phyloP scores from a whole-genome alignment of 1,284 basidiomycete genomes.

The Sparassis latifolia region DNA sequence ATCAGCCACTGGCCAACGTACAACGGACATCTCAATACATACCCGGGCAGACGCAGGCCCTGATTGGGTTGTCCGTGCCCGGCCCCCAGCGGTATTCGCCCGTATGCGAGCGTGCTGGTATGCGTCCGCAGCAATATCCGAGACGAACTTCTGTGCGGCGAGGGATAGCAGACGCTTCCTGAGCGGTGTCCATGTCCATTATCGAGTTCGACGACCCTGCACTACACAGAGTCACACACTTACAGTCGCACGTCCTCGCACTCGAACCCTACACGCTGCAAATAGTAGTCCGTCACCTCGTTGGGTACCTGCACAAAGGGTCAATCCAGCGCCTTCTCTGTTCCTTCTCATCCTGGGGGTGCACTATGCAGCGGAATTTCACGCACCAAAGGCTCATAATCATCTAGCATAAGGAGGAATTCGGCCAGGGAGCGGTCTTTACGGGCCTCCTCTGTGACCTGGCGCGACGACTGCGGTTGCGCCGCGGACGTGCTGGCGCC shows the following conservation, averaged over 20 bases:
- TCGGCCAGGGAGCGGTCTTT: slow-evolving; percentile 90
- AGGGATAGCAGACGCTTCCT: slow-evolving; percentile 93
- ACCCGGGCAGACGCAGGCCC: slow-evolving; percentile 63
- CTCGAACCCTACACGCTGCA: slow-evolving; percentile 95
- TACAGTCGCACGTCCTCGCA: slow-evolving; percentile 90
- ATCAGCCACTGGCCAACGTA: background rate
- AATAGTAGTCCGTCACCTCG: slow-evolving; percentile 97
- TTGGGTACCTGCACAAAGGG: slow-evolving; percentile 77
- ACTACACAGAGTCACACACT: slow-evolving; percentile 23
- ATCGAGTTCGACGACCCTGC: background rate
- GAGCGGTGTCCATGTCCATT: slow-evolving; percentile 1
- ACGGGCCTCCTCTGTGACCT: slow-evolving; percentile 76
- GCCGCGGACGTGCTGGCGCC: slow-evolving; percentile 17
- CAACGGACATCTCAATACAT: slow-evolving; percentile 9
- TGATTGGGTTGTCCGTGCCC: slow-evolving; percentile 51
- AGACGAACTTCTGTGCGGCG: slow-evolving; percentile 97
- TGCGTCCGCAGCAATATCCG: slow-evolving; percentile 94
- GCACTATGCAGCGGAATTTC: background rate
- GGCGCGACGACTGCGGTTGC: slow-evolving; percentile 47
- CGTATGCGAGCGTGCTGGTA: slow-evolving; percentile 97
- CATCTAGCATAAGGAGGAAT: slow-evolving; percentile 93
- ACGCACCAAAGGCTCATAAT: slow-evolving; percentile 90
- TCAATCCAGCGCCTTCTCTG: slow-evolving; percentile 5
- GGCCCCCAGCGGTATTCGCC: slow-evolving; percentile 68
- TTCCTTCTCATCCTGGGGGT: background rate